phyloP scores from a whole-genome alignment of 2,329 filamentous ascomycete genomes.

The Parascedosporium putredinis region DNA sequence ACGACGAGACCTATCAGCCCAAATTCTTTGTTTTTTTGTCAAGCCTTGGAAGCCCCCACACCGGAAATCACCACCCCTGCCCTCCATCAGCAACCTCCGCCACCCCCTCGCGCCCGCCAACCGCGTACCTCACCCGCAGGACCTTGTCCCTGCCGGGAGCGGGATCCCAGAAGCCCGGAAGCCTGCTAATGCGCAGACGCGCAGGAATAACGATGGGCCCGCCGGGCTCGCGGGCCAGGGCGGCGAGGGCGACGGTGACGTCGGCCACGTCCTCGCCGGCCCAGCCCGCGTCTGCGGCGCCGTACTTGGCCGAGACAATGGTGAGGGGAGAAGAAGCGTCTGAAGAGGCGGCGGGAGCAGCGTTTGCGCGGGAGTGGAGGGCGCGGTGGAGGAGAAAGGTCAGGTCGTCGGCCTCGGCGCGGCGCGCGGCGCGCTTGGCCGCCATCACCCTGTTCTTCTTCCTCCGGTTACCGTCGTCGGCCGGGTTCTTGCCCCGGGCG shows the following conservation, averaged over 20 bases:
- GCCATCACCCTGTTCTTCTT: not conserved
- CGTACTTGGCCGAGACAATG: conserved; percentile 38
- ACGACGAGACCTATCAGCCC: too few relatives aligned
- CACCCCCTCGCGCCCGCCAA: conserved; percentile 25
- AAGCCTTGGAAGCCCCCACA: not conserved
- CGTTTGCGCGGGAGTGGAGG: conserved; percentile 23
- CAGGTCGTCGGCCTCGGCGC: conserved; percentile 34
- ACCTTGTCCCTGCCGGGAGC: conserved; percentile 32
- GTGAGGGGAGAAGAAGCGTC: too few relatives aligned
- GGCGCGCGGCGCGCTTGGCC: conserved; percentile 20
- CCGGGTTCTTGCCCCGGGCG: too few relatives aligned
- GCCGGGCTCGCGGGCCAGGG: conserved; percentile 30
- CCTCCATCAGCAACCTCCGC: conserved; percentile 8
- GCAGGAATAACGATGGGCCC: conserved; percentile 26
- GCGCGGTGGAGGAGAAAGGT: conserved; percentile 29
- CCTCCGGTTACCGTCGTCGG: too few relatives aligned
- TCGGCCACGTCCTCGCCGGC: conserved; percentile 35
- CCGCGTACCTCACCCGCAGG: conserved; percentile 35
- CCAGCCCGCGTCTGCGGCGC: conserved; percentile 23
- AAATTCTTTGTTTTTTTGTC: not conserved
- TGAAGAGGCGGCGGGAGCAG: too few relatives aligned
- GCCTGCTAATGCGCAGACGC: conserved; percentile 30
- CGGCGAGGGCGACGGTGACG: conserved; percentile 36
- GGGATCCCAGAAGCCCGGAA: conserved; percentile 43
- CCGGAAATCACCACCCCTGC: not conserved